Percentiles rank a stretch among this genome's conserved stretches.
Conservation (phyloP, 306 rosid genomes). For the Cercis canadensis region DNA sequence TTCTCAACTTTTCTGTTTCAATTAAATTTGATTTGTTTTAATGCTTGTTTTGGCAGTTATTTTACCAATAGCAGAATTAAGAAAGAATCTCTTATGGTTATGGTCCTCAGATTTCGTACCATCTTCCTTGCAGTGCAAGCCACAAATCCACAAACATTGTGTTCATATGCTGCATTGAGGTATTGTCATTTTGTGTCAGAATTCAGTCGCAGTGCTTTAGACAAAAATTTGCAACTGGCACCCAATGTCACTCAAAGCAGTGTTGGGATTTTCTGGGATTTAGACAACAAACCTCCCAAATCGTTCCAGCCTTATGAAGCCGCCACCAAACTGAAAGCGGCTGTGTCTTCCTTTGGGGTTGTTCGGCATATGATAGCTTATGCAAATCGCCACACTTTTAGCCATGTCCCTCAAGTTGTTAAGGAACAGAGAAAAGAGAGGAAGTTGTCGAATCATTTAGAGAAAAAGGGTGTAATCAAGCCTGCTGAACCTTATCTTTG, state of each 20-base stretch:
- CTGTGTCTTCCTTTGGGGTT: constrained; percentile 71
- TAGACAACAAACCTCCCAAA: constrained; percentile 82
- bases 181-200: constrained; percentile 40
- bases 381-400: constrained; percentile 62
- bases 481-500: constrained; percentile 61
- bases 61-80: constrained; percentile 20
- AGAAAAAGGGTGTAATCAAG: constrained; percentile 64
- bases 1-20: not conserved
- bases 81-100: constrained; percentile 35
- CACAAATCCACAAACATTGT: constrained; percentile 6
- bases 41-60: constrained; percentile 5
- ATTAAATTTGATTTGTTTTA: constrained; percentile 15
- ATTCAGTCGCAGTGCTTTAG: constrained; percentile 8
- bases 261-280: constrained; percentile 89
- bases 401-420: constrained; percentile 57
- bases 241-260: constrained; percentile 38
- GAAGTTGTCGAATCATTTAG: constrained; percentile 50
- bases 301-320: constrained; percentile 70
- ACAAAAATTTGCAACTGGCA: constrained; percentile 17
- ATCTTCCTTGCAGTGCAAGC: constrained; percentile 20
- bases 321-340: constrained; percentile 68
- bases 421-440: constrained; percentile 59
- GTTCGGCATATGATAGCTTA: constrained; percentile 75
- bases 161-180: constrained; percentile 29
- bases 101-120: constrained; percentile 42